These are phyloP conservation scores for Botrytis byssoidea DNA, from an alignment of 2,329 filamentous ascomycete species.

Conservation along the genomic window DNA sequence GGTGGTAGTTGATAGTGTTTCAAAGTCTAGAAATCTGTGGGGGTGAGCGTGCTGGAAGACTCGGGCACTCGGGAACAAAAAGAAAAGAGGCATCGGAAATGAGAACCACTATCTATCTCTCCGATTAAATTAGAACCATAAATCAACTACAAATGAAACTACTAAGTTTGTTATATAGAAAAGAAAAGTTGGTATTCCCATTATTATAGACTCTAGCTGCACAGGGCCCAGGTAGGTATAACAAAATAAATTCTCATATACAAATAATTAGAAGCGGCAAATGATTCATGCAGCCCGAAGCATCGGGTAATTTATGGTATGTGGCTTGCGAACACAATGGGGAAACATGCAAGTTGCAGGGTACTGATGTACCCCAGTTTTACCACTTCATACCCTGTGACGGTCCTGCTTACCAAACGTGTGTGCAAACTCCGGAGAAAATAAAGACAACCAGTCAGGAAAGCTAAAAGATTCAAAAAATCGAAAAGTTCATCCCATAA, in stretches of 20 bases:
- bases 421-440: background rate
- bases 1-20: background rate
- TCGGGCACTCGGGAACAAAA: background rate
- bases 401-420: background rate
- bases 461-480: background rate
- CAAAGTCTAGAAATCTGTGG: background rate
- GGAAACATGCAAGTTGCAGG: background rate
- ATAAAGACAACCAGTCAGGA: background rate
- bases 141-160: background rate
- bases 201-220: background rate
- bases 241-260: background rate
- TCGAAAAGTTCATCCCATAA: background rate
- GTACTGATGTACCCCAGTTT: background rate
- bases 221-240: background rate
- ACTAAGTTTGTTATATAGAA: background rate
- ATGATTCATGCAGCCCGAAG: background rate
- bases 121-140: background rate
- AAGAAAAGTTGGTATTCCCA: background rate
- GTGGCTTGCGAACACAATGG: background rate
- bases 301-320: background rate
- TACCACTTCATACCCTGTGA: background rate
- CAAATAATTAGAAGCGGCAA: background rate
- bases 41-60: background rate
- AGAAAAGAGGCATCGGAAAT: background rate
- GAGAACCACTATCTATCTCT: background rate